phyloP scores from a whole-genome alignment of 305 asterid genomes.

The Euphrasia arctica region DNA sequence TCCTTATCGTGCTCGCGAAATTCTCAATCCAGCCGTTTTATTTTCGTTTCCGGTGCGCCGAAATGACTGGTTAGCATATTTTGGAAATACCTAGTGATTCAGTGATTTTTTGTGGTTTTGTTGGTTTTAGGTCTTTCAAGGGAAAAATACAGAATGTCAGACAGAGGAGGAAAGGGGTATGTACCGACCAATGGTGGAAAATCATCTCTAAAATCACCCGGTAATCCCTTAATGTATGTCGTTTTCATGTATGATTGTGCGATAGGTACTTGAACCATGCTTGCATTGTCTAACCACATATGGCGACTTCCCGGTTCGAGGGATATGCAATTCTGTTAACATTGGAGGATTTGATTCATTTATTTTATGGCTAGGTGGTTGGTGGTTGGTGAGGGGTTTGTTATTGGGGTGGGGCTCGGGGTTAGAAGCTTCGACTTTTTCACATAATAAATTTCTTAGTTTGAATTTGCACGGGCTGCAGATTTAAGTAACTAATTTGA shows the following conservation, averaged over 20 bases:
- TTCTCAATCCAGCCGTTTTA: background rate
- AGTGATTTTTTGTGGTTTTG: background rate
- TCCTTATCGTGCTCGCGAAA: conserved; percentile 23
- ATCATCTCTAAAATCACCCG: conserved; percentile 35
- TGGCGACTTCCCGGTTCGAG: conserved; percentile 2
- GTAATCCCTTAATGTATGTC: conserved; percentile 22
- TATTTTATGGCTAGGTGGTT: background rate
- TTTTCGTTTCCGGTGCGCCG: background rate
- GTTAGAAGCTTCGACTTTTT: background rate
- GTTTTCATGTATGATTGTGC: conserved; percentile 11
- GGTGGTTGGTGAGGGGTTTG: background rate
- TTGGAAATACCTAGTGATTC: background rate
- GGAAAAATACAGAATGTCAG: conserved; percentile 31
- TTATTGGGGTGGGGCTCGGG: background rate
- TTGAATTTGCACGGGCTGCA: conserved; percentile 3
- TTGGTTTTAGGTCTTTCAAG: conserved; percentile 25
- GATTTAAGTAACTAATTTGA: conserved; percentile 4
- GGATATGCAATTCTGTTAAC: background rate
- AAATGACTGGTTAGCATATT: conserved; percentile 8
- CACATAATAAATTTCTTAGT: conserved; percentile 1
- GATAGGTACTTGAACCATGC: background rate
- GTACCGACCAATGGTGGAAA: conserved; percentile 35
- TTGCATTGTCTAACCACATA: background rate
- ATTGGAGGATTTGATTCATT: too few relatives aligned
- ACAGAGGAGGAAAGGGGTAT: conserved; percentile 42